Conservation (phyloP, 192 early-diverging fungal genomes). For the Umbelopsis sp. region DNA sequence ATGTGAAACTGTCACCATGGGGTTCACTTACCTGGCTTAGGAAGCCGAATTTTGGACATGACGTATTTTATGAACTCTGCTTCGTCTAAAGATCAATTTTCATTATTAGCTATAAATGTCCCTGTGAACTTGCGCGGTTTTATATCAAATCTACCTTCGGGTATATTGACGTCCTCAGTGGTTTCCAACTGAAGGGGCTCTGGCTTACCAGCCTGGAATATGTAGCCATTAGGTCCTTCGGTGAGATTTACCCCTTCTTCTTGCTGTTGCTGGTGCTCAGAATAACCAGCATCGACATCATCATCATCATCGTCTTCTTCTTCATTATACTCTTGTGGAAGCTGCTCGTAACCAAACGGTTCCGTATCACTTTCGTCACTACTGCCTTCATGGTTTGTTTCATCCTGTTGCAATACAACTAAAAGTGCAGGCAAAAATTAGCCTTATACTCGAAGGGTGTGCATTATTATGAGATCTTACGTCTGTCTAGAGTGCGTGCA, state of each 20-base stretch:
- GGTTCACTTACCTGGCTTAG: neutral
- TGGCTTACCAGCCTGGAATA: neutral
- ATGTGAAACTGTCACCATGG: neutral
- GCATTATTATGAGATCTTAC: neutral
- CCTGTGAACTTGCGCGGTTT: neutral
- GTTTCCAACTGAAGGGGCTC: neutral
- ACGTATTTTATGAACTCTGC: neutral
- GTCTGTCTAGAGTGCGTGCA: neutral
- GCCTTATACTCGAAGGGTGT: neutral
- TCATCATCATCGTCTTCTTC: neutral
- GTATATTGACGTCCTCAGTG: neutral
- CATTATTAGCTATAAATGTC: neutral
- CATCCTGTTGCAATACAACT: neutral
- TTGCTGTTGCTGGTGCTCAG: too few species aligned
- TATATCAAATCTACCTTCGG: constrained; percentile 9
- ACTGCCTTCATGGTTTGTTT: neutral
- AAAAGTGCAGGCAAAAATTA: neutral
- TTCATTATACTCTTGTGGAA: neutral
- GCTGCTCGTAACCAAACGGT: neutral
- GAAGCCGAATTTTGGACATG: constrained; percentile 1
- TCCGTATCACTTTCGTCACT: neutral
- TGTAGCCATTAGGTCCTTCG: neutral
- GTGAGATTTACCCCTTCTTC: too few species aligned
- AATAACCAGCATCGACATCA: neutral
- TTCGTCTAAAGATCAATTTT: neutral